A percentile compares a stretch with the other conserved stretches of the same genome.
Evolutionary conservation across 2,329 filamentous ascomycete genomes (phyloP).

Genomic region (Ilyonectria sp.): DNA sequence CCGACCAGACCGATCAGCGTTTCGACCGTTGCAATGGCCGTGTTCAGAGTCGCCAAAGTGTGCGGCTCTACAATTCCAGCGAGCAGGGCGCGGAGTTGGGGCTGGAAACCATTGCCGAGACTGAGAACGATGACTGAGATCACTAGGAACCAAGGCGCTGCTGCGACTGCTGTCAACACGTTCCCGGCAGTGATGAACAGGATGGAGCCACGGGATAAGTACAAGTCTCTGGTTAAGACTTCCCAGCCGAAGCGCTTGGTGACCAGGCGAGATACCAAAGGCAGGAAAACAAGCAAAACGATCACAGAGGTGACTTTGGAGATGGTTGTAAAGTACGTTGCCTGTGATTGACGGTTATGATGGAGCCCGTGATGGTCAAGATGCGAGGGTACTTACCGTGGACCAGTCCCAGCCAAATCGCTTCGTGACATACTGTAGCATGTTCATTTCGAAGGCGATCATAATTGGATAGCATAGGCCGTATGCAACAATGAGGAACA

Average conservation of each 20-base stretch:
- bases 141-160: slow-evolving; percentile 53
- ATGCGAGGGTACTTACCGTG: slow-evolving; percentile 45
- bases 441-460: slow-evolving; percentile 51
- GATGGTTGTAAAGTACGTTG: slow-evolving; percentile 59
- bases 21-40: slow-evolving; percentile 65
- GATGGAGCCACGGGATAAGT: slow-evolving; percentile 55
- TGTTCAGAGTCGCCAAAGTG: slow-evolving; percentile 68
- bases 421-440: slow-evolving; percentile 68
- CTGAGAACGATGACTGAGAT: slow-evolving; percentile 61
- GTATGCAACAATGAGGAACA: slow-evolving; percentile 56
- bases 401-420: slow-evolving; percentile 66
- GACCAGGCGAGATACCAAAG: slow-evolving; percentile 51
- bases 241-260: slow-evolving; percentile 48
- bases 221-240: slow-evolving; percentile 57
- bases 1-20: slow-evolving; percentile 62
- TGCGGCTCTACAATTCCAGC: slow-evolving; percentile 68
- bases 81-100: slow-evolving; percentile 64
- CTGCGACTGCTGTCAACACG: slow-evolving; percentile 56
- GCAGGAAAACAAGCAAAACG: slow-evolving; percentile 57
- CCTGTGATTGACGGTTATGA: slow-evolving; percentile 43
- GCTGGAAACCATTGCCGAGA: slow-evolving; percentile 60
- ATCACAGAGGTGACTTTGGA: slow-evolving; percentile 55
- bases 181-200: slow-evolving; percentile 52
- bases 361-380: rapidly evolving
- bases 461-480: slow-evolving; percentile 46